A percentile compares a stretch with the other conserved stretches of the same genome.
Evolutionary conservation across 2,329 filamentous ascomycete genomes (phyloP).

Genomic region (Venturia effusa): DNA sequence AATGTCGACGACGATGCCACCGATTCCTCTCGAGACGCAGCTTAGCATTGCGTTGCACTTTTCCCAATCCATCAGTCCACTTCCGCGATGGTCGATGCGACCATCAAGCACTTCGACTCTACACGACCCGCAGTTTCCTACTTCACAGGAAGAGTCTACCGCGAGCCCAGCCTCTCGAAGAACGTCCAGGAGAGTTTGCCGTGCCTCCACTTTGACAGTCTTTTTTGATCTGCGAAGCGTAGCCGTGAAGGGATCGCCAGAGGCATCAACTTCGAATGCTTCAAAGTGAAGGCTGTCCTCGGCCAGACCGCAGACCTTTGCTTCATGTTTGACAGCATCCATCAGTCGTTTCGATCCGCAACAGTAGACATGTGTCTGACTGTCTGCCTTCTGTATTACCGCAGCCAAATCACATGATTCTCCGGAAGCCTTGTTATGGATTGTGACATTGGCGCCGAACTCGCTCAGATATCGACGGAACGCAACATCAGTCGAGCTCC

Average conservation of each 20-base stretch:
- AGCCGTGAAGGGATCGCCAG: constrained; percentile 50
- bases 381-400: constrained; percentile 36
- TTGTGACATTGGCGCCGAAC: constrained; percentile 31
- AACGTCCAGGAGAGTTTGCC: constrained; percentile 31
- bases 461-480: constrained; percentile 38
- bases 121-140: constrained; percentile 35
- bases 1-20: constrained; percentile 22
- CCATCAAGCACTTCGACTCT: constrained; percentile 28
- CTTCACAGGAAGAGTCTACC: constrained; percentile 32
- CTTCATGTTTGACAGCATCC: constrained; percentile 36
- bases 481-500: constrained; percentile 40
- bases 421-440: constrained; percentile 44
- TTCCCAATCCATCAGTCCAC: constrained; percentile 25
- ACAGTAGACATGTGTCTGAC: constrained; percentile 49
- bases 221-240: constrained; percentile 36
- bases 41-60: constrained; percentile 25
- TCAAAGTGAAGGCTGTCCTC: constrained; percentile 49
- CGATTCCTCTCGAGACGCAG: constrained; percentile 28
- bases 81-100: constrained; percentile 29
- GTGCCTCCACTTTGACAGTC: constrained; percentile 33
- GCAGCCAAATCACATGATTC: constrained; percentile 41
- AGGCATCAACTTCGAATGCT: constrained; percentile 42
- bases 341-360: constrained; percentile 51
- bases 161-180: constrained; percentile 33
- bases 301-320: constrained; percentile 32